Percentiles rank a stretch among this genome's conserved stretches.
phyloP scores from a whole-genome alignment of 2,329 filamentous ascomycete species.

The Trichoderma atrobrunneum region DNA sequence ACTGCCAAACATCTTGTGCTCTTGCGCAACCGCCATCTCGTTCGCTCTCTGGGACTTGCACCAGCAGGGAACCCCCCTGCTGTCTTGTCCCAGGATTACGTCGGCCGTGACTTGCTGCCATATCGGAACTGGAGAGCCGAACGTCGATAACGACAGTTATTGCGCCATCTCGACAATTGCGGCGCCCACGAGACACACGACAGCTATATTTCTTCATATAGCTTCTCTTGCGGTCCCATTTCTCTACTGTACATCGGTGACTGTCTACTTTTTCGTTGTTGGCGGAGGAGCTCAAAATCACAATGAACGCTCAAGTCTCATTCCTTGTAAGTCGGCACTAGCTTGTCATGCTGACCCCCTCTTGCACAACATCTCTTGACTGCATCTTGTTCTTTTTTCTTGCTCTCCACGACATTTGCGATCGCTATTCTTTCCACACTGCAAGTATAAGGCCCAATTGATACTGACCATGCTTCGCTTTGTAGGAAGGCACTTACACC shows the following conservation, averaged over 20 bases:
- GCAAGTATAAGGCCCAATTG: background rate
- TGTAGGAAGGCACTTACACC: constrained; percentile 79
- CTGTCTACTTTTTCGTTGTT: background rate
- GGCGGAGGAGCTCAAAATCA: constrained; percentile 22
- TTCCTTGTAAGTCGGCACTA: constrained; percentile 49
- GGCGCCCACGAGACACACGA: background rate
- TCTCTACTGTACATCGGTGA: background rate
- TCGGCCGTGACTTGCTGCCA: background rate
- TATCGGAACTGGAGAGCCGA: background rate
- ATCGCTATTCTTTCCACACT: background rate
- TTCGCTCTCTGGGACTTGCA: background rate
- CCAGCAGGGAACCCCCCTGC: background rate
- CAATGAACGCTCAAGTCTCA: constrained; percentile 57
- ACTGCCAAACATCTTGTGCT: background rate
- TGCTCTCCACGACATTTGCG: background rate
- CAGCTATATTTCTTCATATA: background rate
- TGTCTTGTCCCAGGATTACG: background rate
- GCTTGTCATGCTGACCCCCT: background rate
- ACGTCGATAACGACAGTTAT: constrained; percentile 18
- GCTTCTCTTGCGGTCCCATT: background rate
- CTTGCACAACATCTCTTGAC: background rate
- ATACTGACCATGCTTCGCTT: background rate
- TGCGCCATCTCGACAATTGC: constrained; percentile 19
- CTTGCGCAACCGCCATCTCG: background rate
- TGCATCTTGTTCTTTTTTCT: no score